Evolutionary conservation across 768 basidiomycete genomes (phyloP).

Genomic region (Strobilomyces confusus): DNA sequence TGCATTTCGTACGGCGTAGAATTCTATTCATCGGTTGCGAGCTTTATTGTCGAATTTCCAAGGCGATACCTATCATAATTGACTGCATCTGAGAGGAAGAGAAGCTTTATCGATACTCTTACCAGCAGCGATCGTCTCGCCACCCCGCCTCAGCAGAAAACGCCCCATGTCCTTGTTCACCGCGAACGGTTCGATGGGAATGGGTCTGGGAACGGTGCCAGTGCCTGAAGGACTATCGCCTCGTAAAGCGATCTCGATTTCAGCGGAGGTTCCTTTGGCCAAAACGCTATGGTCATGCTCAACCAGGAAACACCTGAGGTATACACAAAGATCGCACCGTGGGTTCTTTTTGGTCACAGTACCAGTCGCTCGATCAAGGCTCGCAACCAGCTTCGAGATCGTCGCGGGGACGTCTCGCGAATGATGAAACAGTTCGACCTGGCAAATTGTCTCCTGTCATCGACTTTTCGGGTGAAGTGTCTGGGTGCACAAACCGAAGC

Average conservation of each 20-base stretch:
- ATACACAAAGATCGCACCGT: constrained; percentile 43
- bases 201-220: constrained; percentile 44
- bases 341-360: constrained; percentile 73
- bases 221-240: constrained; percentile 47
- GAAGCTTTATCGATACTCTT: constrained; percentile 9
- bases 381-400: constrained; percentile 73
- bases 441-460: not conserved
- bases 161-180: constrained; percentile 96
- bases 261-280: constrained; percentile 79
- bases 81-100: not conserved
- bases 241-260: constrained; percentile 78
- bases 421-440: constrained; percentile 95
- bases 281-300: constrained; percentile 55
- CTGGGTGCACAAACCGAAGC: constrained; percentile 55
- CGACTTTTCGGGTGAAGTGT: not conserved
- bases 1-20: constrained; percentile 6
- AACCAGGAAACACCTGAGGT: not conserved
- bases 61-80: constrained; percentile 39
- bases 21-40: constrained; percentile 1
- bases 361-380: constrained; percentile 75
- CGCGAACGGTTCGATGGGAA: constrained; percentile 84
- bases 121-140: constrained; percentile 95
- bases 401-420: constrained; percentile 90
- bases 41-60: constrained; percentile 36
- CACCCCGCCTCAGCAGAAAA: constrained; percentile 78